phyloP scores from a whole-genome alignment of 83 land plant species.

The Diphasiastrum complanatum region DNA sequence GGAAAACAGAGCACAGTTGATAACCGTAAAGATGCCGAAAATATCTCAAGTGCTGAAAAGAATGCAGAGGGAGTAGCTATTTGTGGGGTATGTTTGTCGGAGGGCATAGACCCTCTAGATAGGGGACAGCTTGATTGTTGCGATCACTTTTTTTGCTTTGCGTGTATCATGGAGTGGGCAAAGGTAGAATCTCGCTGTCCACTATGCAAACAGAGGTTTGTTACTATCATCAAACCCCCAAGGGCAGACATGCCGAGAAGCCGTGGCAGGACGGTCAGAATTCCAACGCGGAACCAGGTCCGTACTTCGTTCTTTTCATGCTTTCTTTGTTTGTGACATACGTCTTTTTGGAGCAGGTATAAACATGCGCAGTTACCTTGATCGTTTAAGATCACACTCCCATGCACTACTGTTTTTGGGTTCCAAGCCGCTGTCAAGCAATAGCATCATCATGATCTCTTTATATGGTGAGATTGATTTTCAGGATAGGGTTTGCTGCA shows the following conservation, averaged over 20 bases:
- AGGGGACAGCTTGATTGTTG: conserved; percentile 78
- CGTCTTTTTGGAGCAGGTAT: neutral
- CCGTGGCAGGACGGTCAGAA: conserved; percentile 44
- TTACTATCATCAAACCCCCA: conserved; percentile 50
- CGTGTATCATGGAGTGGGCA: conserved; percentile 94
- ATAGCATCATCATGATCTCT: neutral
- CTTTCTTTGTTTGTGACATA: neutral
- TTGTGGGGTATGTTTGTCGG: conserved; percentile 88
- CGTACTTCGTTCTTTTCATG: neutral
- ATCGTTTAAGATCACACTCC: neutral
- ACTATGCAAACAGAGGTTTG: conserved; percentile 81
- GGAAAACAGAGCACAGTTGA: too few relatives aligned
- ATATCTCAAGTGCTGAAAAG: neutral
- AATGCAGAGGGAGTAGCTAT: conserved; percentile 28
- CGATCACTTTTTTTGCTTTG: conserved; percentile 76
- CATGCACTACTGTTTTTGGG: neutral
- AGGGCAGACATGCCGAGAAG: conserved; percentile 42
- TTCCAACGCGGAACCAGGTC: conserved; percentile 84
- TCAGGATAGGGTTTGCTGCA: neutral
- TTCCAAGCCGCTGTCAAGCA: neutral
- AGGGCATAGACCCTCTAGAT: conserved; percentile 49
- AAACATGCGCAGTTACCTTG: neutral
- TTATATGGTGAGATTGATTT: neutral
- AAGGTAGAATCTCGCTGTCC: conserved; percentile 97
- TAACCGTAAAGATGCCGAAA: conserved; percentile 35